Percentiles rank a stretch among this genome's conserved stretches.
Conservation (phyloP, 2,329 filamentous ascomycete species). For the Huntiella bhutanensis region DNA sequence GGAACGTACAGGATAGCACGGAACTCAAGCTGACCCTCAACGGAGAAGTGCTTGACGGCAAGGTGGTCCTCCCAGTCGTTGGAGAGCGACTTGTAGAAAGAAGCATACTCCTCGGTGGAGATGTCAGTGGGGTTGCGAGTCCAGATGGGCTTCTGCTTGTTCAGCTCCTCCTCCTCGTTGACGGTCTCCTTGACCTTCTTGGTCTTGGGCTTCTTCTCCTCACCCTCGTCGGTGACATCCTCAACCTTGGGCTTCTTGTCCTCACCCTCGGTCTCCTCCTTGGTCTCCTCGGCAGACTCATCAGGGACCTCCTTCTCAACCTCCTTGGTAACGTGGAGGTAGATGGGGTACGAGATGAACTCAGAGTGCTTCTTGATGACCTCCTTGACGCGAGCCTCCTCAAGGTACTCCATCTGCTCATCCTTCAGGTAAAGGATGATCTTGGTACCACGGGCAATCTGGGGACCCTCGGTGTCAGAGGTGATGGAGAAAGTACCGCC, state of each 20-base stretch:
- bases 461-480: slow-evolving; percentile 78
- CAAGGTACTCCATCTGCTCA: slow-evolving; percentile 94
- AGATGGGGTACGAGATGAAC: slow-evolving; percentile 99
- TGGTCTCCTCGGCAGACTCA: slow-evolving; percentile 58
- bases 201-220: slow-evolving; percentile 90
- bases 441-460: slow-evolving; percentile 85
- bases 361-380: slow-evolving; percentile 99
- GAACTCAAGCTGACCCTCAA: slow-evolving; percentile 99
- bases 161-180: slow-evolving; percentile 98
- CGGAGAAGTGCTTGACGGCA: slow-evolving; percentile 99
- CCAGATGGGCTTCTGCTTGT: slow-evolving; percentile 99
- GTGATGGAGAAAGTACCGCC: slow-evolving; percentile 93
- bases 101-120: slow-evolving; percentile 84
- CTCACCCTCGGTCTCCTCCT: slow-evolving; percentile 44
- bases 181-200: slow-evolving; percentile 99
- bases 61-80: slow-evolving; percentile 99
- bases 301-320: slow-evolving; percentile 96
- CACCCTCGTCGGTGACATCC: slow-evolving; percentile 77
- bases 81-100: slow-evolving; percentile 99
- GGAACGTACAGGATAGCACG: slow-evolving; percentile 98
- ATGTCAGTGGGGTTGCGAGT: slow-evolving; percentile 95
- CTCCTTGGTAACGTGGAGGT: slow-evolving; percentile 99
- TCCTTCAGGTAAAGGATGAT: slow-evolving; percentile 99
- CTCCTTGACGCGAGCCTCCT: slow-evolving; percentile 99
- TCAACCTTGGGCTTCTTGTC: slow-evolving; percentile 93